phyloP scores from a whole-genome alignment of 768 basidiomycete species.

The Melanogaster broomeanus region DNA sequence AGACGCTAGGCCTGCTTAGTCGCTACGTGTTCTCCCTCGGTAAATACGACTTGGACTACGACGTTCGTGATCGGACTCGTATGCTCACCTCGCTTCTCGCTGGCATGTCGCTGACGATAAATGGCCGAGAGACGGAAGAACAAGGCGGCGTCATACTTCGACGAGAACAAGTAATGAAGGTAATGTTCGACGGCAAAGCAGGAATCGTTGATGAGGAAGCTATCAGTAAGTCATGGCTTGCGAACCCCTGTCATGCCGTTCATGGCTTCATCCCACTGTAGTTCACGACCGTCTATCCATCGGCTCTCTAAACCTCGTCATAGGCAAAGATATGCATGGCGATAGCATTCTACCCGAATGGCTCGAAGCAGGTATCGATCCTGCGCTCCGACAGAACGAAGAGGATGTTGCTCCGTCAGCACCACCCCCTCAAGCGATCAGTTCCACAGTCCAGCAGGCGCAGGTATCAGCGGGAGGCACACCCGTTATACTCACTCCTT shows the following conservation, averaged over 20 bases:
- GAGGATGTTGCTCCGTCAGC: constrained; percentile 46
- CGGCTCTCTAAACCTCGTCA: constrained; percentile 68
- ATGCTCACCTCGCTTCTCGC: constrained; percentile 72
- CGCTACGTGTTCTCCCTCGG: constrained; percentile 83
- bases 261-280: constrained; percentile 15
- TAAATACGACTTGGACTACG: constrained; percentile 85
- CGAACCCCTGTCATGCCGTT: background rate
- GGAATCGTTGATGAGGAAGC: constrained; percentile 41
- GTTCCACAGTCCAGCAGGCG: constrained; percentile 24
- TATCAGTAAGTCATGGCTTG: constrained; percentile 29
- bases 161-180: constrained; percentile 76
- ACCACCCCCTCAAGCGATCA: constrained; percentile 41
- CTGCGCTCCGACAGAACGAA: constrained; percentile 67
- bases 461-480: constrained; percentile 34
- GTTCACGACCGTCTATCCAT: constrained; percentile 47
- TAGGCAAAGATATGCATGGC: constrained; percentile 48
- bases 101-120: constrained; percentile 47
- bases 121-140: constrained; percentile 43
- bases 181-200: constrained; percentile 78
- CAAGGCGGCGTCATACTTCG: constrained; percentile 76
- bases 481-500: constrained; percentile 62
- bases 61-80: constrained; percentile 88
- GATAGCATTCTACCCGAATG: constrained; percentile 71
- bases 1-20: constrained; percentile 52
- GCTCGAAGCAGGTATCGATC: constrained; percentile 84